A percentile compares a stretch with the other conserved stretches of the same genome.
These are phyloP conservation scores for Macrotyloma uniflorum DNA, from an alignment of 306 rosid species.

Conservation along the genomic window DNA sequence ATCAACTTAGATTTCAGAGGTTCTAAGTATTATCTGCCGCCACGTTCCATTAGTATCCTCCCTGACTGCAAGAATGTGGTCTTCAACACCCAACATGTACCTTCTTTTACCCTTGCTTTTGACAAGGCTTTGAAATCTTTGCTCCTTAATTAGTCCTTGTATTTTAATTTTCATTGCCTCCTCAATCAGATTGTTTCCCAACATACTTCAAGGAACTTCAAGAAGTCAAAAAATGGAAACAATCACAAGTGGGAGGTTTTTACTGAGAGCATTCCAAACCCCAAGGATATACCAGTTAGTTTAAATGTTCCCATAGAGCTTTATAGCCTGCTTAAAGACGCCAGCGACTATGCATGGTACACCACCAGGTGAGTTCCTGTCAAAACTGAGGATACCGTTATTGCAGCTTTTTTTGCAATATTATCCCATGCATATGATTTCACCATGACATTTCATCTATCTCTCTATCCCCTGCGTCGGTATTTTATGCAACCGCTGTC, in stretches of 20 bases:
- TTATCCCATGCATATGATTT: not conserved
- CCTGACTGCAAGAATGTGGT: conserved; percentile 91
- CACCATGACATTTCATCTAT: not conserved
- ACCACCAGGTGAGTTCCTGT: conserved; percentile 63
- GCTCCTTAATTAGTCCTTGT: not conserved
- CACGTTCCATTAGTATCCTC: conserved; percentile 83
- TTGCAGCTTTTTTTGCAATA: not conserved
- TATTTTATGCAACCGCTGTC: not conserved
- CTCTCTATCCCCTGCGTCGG: not conserved
- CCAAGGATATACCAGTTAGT: conserved; percentile 40
- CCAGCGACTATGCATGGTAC: conserved; percentile 85
- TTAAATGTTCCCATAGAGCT: conserved; percentile 56
- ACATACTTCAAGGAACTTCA: conserved; percentile 72
- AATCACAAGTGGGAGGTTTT: conserved; percentile 67
- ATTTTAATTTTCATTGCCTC: conserved; percentile 15
- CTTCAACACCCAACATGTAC: conserved; percentile 65
- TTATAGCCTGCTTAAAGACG: conserved; percentile 69
- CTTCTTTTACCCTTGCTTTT: conserved; percentile 2
- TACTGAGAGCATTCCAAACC: conserved; percentile 62
- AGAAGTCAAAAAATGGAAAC: conserved; percentile 41
- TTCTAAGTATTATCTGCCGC: conserved; percentile 52
- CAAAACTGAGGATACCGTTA: not conserved
- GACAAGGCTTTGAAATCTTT: conserved; percentile 36
- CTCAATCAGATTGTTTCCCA: conserved; percentile 73
- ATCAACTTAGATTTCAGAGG: conserved; percentile 61